These are phyloP conservation scores for Xanthoconium stramineum DNA, from an alignment of 768 basidiomycete genomes.

Conservation along the genomic window DNA sequence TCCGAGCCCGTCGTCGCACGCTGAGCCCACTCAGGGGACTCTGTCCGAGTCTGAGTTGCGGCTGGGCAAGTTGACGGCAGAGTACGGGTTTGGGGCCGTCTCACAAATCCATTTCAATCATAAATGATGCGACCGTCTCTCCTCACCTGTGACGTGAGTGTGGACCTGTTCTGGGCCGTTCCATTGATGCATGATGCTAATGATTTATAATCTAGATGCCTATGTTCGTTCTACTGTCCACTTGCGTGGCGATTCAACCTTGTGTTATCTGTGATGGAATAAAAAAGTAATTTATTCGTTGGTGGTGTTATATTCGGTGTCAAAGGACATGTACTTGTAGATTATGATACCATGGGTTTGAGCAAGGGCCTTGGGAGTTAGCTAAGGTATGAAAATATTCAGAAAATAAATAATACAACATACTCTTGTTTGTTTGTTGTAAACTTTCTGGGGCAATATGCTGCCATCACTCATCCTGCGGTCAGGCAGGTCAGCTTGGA, in stretches of 20 bases:
- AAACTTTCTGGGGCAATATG: conserved; percentile 38
- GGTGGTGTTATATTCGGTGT: too few relatives aligned
- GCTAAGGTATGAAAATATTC: not conserved
- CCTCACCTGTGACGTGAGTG: not conserved
- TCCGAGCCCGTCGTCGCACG: not conserved
- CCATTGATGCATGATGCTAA: not conserved
- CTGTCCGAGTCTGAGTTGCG: not conserved
- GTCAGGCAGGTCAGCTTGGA: conserved; percentile 81
- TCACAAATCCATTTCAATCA: not conserved
- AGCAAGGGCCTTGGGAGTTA: not conserved
- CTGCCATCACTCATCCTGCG: conserved; percentile 56
- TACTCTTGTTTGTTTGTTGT: not conserved
- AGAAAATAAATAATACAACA: not conserved
- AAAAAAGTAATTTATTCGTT: not conserved
- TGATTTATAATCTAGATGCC: not conserved
- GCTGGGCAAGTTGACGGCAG: not conserved
- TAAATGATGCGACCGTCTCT: not conserved
- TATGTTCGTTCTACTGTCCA: not conserved
- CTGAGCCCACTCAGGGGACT: not conserved
- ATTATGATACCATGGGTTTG: too few relatives aligned
- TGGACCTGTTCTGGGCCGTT: not conserved
- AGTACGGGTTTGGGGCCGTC: not conserved
- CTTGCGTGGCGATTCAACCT: not conserved
- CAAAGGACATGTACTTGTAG: too few relatives aligned
- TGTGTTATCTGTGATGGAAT: not conserved